phyloP scores from a whole-genome alignment of 768 basidiomycete species.

The Austroboletus festivus region DNA sequence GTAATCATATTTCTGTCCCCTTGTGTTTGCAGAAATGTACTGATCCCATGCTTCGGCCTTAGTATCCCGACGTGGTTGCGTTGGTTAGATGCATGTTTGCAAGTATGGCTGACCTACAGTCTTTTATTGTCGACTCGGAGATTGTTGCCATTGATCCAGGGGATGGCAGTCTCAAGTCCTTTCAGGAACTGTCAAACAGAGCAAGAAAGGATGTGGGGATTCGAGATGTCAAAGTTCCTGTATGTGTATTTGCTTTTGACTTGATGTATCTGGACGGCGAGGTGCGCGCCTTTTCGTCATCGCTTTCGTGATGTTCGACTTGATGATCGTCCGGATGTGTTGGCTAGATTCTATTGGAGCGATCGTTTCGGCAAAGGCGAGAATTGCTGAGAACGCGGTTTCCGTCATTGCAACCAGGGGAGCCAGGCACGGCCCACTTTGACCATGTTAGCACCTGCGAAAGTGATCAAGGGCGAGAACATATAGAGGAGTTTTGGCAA shows the following conservation, averaged over 20 bases:
- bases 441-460: conserved; percentile 72
- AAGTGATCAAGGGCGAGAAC: conserved; percentile 57
- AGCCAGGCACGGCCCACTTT: conserved; percentile 54
- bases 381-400: conserved; percentile 62
- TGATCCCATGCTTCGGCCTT: conserved; percentile 13
- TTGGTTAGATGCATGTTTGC: conserved; percentile 54
- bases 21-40: background rate
- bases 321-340: conserved; percentile 2
- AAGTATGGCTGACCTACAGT: conserved; percentile 39
- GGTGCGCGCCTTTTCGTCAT: conserved; percentile 41
- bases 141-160: conserved; percentile 76
- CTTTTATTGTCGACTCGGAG: conserved; percentile 84
- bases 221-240: conserved; percentile 69
- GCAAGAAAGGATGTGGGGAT: conserved; percentile 80
- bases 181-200: conserved; percentile 84
- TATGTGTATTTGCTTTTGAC: conserved; percentile 88
- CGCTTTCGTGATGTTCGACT: background rate
- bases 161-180: conserved; percentile 64
- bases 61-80: conserved; percentile 82
- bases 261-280: conserved; percentile 80
- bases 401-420: conserved; percentile 45
- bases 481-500: conserved; percentile 73
- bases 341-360: conserved; percentile 59
- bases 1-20: conserved; percentile 31
- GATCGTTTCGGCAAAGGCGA: conserved; percentile 70